These are phyloP conservation scores for Pseudofabraea citricarpa DNA, from an alignment of 2,329 filamentous ascomycete genomes.

Conservation along the genomic window DNA sequence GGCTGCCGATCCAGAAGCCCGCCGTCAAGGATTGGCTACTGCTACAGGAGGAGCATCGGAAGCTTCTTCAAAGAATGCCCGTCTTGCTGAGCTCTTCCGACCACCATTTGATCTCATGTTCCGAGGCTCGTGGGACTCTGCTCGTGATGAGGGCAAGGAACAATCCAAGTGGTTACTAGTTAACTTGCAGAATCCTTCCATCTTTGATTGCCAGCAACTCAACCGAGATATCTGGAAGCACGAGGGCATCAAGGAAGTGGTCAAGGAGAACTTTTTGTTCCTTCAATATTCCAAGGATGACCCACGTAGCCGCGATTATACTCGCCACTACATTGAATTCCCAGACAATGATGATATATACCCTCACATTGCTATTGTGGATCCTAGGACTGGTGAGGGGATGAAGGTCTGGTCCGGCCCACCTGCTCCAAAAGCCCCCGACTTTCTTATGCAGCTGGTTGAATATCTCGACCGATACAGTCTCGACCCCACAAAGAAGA, in stretches of 20 bases:
- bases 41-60: slow-evolving; percentile 64
- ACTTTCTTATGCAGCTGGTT: slow-evolving; percentile 87
- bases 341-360: slow-evolving; percentile 84
- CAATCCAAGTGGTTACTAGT: slow-evolving; percentile 91
- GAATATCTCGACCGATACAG: slow-evolving; percentile 98
- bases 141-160: slow-evolving; percentile 79
- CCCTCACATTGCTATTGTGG: slow-evolving; percentile 92
- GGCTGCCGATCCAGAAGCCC: slow-evolving; percentile 35
- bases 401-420: slow-evolving; percentile 92
- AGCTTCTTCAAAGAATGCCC: slow-evolving; percentile 63
- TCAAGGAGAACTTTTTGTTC: slow-evolving; percentile 92
- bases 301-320: slow-evolving; percentile 70
- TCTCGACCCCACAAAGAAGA: slow-evolving; percentile 80
- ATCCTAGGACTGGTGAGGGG: slow-evolving; percentile 92
- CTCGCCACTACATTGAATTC: slow-evolving; percentile 82
- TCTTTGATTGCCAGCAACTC: slow-evolving; percentile 91
- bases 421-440: slow-evolving; percentile 68
- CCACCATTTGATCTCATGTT: slow-evolving; percentile 90
- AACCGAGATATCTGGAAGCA: slow-evolving; percentile 98
- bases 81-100: slow-evolving; percentile 86
- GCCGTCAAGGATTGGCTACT: slow-evolving; percentile 48
- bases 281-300: slow-evolving; percentile 90
- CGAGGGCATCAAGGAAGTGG: slow-evolving; percentile 66
- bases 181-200: slow-evolving; percentile 87
- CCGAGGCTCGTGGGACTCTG: slow-evolving; percentile 74